Evolutionary conservation across 2,329 filamentous ascomycete genomes (phyloP), one percentile per base, ranked within the genome.

Genomic region (Botrytis tulipae): DNA sequence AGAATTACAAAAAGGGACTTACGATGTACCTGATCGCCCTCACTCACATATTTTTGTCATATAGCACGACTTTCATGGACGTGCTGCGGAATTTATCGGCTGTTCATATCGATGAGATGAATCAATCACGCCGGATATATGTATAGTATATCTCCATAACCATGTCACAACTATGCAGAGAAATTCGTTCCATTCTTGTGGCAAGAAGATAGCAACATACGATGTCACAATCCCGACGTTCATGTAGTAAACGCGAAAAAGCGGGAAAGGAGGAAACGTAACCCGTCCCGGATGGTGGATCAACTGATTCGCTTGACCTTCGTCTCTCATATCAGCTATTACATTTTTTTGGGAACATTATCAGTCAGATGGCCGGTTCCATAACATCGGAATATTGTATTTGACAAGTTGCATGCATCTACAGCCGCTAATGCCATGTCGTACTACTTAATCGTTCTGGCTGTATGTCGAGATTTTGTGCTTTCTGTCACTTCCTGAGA

Each of bases 21-120:
- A 32, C 10, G 12, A 57, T 69, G 48, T 57, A 69, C 66, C 37
- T 57, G 48, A 32, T 69, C 51, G 25, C 20, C 37, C 20, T 18
- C 3, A 44, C 51, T 37, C 65, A 54, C 46, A 42, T 68, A 44
- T 57, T 57, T n/a, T 57, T 14, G 32, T 57, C 66, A 57, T 25
- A 42, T 57, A 57, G 25, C 48, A 57, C 66, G n/a, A 57, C 66
- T 42, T 37, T 7, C 22, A 57, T 57, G 35, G 40, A 57, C 14
- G n/a, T 37, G 8, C 37, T 40, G 51, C 66, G 37, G 18, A 54
- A n/a, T 69, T 57, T 57, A 44, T 69, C 35, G 37, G 66, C 48
- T 25, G 14, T 57, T 57, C 22, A 69, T 25, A 25, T 69, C 37
- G 37, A 69, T 57, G 66, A 57, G 35, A 57, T 57, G 65, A 54